A percentile compares a stretch with the other conserved stretches of the same genome.
phyloP scores from a whole-genome alignment of 352 stramenopile species.

The Thalassiosira oceanica region DNA sequence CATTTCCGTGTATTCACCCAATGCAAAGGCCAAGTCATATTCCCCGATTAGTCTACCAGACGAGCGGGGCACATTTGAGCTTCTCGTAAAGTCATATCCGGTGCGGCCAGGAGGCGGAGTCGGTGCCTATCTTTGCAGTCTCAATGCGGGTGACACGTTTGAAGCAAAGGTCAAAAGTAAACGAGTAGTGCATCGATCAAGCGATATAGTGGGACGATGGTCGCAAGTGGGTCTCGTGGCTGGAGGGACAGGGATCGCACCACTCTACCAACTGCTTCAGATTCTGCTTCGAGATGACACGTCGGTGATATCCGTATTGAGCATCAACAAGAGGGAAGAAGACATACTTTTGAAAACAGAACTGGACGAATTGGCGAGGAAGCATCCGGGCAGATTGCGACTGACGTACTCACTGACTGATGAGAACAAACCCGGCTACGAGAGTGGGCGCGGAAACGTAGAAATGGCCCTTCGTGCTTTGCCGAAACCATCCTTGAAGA shows the following conservation, averaged over 20 bases:
- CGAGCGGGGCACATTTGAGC: constrained; percentile 17
- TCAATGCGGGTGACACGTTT: constrained; percentile 16
- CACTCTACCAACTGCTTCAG: constrained; percentile 30
- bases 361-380: constrained; percentile 22
- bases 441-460: constrained; percentile 7
- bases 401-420: constrained; percentile 38
- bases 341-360: constrained; percentile 27
- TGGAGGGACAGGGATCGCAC: constrained; percentile 49
- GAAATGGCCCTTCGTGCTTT: constrained; percentile 11
- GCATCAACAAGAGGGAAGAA: constrained; percentile 24
- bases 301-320: constrained; percentile 21
- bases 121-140: constrained; percentile 27
- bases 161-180: constrained; percentile 24
- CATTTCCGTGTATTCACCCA: too few species aligned
- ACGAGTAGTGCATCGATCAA: constrained; percentile 17
- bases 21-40: too few species aligned
- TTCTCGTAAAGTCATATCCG: constrained; percentile 48
- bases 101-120: constrained; percentile 31
- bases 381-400: constrained; percentile 26
- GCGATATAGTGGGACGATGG: constrained; percentile 21
- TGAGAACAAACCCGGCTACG: constrained; percentile 1
- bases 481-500: constrained; percentile 6
- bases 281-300: constrained; percentile 6
- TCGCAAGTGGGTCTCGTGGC: constrained; percentile 36
- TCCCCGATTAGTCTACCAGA: constrained; percentile 39